Conservation (phyloP, 1,284 basidiomycete genomes). For the Ceratobasidium sp. region DNA sequence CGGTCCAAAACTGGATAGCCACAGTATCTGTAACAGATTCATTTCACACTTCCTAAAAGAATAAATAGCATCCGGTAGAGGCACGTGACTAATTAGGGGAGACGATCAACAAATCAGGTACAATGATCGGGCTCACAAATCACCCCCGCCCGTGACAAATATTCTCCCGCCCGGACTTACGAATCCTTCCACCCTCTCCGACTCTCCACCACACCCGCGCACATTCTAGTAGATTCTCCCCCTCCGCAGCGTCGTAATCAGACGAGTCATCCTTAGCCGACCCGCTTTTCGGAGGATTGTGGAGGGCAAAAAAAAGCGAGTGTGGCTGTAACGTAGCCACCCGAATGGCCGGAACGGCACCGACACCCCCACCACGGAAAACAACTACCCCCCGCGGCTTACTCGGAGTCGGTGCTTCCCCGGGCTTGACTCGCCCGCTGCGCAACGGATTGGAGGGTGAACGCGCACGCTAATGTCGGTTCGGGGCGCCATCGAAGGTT, state of each 20-base stretch:
- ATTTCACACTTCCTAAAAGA: neutral
- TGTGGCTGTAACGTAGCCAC: constrained; percentile 10
- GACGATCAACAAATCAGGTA: constrained; percentile 5
- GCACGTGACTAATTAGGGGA: constrained; percentile 19
- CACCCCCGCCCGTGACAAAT: constrained; percentile 28
- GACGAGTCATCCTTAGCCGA: constrained; percentile 22
- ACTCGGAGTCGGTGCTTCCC: constrained; percentile 3
- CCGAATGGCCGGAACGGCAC: neutral
- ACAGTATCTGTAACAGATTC: no score
- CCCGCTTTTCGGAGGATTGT: neutral
- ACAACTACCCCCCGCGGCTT: no score
- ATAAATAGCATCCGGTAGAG: constrained; percentile 6
- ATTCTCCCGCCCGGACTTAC: neutral
- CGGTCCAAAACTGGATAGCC: no score
- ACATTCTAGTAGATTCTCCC: constrained; percentile 11
- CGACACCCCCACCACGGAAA: no score
- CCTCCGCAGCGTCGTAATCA: constrained; percentile 6
- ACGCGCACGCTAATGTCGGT: constrained; percentile 12
- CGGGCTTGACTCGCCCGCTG: constrained; percentile 10
- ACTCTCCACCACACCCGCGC: neutral
- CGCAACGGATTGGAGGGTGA: constrained; percentile 1
- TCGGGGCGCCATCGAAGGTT: no score
- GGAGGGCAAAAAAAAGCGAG: neutral
- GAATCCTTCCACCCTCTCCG: no score
- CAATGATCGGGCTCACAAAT: constrained; percentile 8